A percentile compares a stretch with the other conserved stretches of the same genome.
Evolutionary conservation across 495 filamentous ascomycete species (phyloP).

Genomic region (Daldinia loculata): DNA sequence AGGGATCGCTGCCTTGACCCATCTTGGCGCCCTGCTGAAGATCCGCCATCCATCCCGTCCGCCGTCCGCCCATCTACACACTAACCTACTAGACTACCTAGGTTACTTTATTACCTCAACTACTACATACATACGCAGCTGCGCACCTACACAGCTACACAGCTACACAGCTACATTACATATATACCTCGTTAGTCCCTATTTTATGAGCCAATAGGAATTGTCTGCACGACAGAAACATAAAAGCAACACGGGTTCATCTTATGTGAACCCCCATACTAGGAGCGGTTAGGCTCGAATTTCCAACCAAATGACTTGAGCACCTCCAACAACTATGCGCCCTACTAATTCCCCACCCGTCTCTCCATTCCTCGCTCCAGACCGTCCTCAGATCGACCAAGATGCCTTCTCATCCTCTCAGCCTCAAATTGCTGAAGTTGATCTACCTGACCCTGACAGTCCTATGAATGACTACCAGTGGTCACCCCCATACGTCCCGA

Average conservation of each 20-base stretch:
- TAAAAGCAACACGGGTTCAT: conserved; percentile 24
- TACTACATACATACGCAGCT: background rate
- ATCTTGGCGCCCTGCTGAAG: conserved; percentile 39
- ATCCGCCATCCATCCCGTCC: conserved; percentile 30
- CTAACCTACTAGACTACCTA: background rate
- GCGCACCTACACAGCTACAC: background rate
- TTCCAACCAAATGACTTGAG: conserved; percentile 41
- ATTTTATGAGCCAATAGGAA: conserved; percentile 35
- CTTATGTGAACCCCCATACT: conserved; percentile 36
- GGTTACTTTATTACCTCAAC: background rate
- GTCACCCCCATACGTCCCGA: conserved; percentile 7
- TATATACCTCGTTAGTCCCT: conserved; percentile 15
- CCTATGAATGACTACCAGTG: conserved; percentile 34
- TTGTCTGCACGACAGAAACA: conserved; percentile 20
- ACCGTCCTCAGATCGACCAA: conserved; percentile 43
- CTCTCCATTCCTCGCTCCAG: conserved; percentile 40
- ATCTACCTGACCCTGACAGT: conserved; percentile 25
- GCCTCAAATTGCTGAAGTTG: conserved; percentile 33
- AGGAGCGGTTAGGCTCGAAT: conserved; percentile 41
- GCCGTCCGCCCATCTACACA: too few relatives aligned
- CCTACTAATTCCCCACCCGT: conserved; percentile 38
- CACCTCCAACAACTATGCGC: conserved; percentile 42
- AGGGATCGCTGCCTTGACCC: conserved; percentile 23
- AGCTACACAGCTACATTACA: conserved; percentile 5
- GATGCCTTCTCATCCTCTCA: conserved; percentile 27